These are phyloP conservation scores for Clarireedia monteithiana DNA, from an alignment of 2,329 filamentous ascomycete genomes.

Conservation along the genomic window DNA sequence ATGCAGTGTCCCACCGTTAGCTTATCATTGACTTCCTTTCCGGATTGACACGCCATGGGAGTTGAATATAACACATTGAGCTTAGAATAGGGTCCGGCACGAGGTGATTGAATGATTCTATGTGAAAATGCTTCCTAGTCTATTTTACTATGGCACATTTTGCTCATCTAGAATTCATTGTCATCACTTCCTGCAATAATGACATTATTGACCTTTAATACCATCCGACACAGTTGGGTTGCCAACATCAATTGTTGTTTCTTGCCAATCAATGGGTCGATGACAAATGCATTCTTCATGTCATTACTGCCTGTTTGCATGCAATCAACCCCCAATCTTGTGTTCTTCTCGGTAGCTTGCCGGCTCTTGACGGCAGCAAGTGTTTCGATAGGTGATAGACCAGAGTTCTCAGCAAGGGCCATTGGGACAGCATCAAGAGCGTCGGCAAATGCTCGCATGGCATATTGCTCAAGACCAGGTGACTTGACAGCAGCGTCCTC, in stretches of 20 bases:
- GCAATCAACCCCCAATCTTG: constrained; percentile 87
- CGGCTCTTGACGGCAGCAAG: constrained; percentile 92
- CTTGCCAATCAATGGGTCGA: constrained; percentile 97
- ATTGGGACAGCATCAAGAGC: constrained; percentile 90
- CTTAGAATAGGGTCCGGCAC: neutral
- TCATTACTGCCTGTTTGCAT: constrained; percentile 93
- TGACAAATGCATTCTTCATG: constrained; percentile 97
- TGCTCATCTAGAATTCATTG: constrained; percentile 62
- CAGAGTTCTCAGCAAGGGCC: constrained; percentile 95
- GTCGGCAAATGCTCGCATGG: constrained; percentile 96
- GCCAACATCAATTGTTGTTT: constrained; percentile 93
- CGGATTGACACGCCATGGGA: no score
- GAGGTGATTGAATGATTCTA: neutral
- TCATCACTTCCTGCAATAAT: constrained; percentile 85
- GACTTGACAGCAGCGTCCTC: constrained; percentile 93
- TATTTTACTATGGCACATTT: neutral
- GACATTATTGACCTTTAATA: constrained; percentile 94
- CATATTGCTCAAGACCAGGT: constrained; percentile 95
- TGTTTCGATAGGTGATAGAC: constrained; percentile 90
- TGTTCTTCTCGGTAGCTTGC: constrained; percentile 80
- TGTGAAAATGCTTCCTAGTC: neutral
- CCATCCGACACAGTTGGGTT: constrained; percentile 96
- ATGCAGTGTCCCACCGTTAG: no score
- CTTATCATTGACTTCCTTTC: no score
- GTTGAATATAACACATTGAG: neutral